Percentiles rank a stretch among this genome's conserved stretches.
These are phyloP conservation scores for Talaromyces stipitatus DNA, from an alignment of 495 filamentous ascomycete genomes.

Conservation along the genomic window DNA sequence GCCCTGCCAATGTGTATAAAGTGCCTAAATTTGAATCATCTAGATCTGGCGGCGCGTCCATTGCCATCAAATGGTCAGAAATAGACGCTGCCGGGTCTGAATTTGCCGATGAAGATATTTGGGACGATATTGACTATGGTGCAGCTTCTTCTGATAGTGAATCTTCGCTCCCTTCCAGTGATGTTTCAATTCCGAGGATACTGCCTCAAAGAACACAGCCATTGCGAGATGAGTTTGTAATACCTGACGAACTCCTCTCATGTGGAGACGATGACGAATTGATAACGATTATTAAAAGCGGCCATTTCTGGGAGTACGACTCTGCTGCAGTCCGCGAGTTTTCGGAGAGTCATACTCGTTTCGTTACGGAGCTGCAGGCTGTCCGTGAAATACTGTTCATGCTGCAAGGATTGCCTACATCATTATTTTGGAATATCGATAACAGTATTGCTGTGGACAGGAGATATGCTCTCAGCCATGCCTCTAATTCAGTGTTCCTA, in stretches of 20 bases:
- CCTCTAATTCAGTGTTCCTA: constrained; percentile 27
- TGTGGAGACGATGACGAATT: constrained; percentile 26
- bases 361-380: constrained; percentile 63
- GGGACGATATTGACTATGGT: constrained; percentile 69
- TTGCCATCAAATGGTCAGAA: constrained; percentile 55
- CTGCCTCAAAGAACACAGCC: constrained; percentile 15
- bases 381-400: constrained; percentile 78
- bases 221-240: constrained; percentile 25
- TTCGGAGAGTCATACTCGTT: constrained; percentile 30
- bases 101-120: constrained; percentile 61
- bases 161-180: constrained; percentile 25
- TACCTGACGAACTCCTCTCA: constrained; percentile 30
- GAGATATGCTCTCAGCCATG: constrained; percentile 30
- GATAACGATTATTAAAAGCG: constrained; percentile 43
- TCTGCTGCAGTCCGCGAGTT: constrained; percentile 11
- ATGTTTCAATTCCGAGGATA: constrained; percentile 15
- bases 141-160: constrained; percentile 56
- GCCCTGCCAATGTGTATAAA: constrained; percentile 45
- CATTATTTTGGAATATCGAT: constrained; percentile 49
- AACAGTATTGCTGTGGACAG: constrained; percentile 28
- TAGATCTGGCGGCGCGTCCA: constrained; percentile 37
- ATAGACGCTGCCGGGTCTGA: constrained; percentile 67
- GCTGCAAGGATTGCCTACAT: constrained; percentile 72
- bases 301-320: constrained; percentile 56
- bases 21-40: constrained; percentile 42